Percentiles rank a stretch among this genome's conserved stretches.
These are phyloP conservation scores for Fomitopsis pulvina DNA, from an alignment of 768 basidiomycete species.

Conservation along the genomic window DNA sequence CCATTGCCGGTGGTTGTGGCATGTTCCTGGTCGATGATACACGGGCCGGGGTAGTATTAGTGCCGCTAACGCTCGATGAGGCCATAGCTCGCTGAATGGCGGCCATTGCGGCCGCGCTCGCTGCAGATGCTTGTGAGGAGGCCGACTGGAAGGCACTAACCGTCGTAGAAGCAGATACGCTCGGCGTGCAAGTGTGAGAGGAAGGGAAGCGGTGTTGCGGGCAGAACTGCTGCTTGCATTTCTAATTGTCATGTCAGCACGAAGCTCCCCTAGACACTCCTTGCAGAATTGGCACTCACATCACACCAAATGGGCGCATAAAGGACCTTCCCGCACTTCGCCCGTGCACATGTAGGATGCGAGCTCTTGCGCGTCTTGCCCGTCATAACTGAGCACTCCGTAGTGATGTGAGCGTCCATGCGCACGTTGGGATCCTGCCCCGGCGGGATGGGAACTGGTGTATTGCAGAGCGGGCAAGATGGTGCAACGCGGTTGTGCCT, in stretches of 20 bases:
- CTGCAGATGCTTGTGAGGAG: constrained; percentile 13
- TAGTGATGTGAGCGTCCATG: constrained; percentile 70
- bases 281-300: constrained; percentile 38
- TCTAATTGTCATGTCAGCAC: constrained; percentile 31
- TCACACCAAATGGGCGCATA: constrained; percentile 70
- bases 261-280: constrained; percentile 1
- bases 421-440: constrained; percentile 76
- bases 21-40: constrained; percentile 27
- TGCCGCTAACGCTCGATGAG: constrained; percentile 32
- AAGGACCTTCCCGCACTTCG: constrained; percentile 65
- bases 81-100: constrained; percentile 33
- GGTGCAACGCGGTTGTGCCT: constrained; percentile 74
- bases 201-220: constrained; percentile 72
- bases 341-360: constrained; percentile 51
- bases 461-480: constrained; percentile 72
- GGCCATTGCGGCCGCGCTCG: constrained; percentile 28
- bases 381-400: constrained; percentile 62
- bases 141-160: constrained; percentile 13
- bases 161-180: constrained; percentile 13
- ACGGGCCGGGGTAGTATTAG: constrained; percentile 24
- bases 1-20: constrained; percentile 8
- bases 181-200: constrained; percentile 53
- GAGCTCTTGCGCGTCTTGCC: constrained; percentile 46
- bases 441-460: constrained; percentile 65
- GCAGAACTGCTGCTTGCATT: constrained; percentile 69